These are phyloP conservation scores for Diaporthe sp. DNA, from an alignment of 2,329 filamentous ascomycete genomes.

Conservation along the genomic window DNA sequence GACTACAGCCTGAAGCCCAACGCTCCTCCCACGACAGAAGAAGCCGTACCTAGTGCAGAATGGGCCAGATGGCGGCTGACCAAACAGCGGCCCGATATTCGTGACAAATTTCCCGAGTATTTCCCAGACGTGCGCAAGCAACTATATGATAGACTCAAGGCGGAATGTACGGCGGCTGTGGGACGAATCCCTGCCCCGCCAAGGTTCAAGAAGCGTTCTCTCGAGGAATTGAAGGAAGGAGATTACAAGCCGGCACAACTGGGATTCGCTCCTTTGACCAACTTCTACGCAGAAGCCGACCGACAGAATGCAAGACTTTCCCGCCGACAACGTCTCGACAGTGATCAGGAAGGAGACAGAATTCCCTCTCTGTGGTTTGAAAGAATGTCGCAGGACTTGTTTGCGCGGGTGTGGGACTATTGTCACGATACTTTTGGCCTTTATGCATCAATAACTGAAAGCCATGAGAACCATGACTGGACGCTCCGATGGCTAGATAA, in stretches of 20 bases:
- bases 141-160: background rate
- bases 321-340: slow-evolving; percentile 11
- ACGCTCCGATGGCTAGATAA: slow-evolving; percentile 30
- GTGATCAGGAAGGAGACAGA: slow-evolving; percentile 25
- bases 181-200: background rate
- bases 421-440: slow-evolving; percentile 36
- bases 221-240: slow-evolving; percentile 21
- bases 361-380: slow-evolving; percentile 40
- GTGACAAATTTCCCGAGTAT: slow-evolving; percentile 15
- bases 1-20: slow-evolving; percentile 35
- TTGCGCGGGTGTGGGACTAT: slow-evolving; percentile 39
- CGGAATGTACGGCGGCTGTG: background rate
- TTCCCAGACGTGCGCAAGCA: slow-evolving; percentile 33
- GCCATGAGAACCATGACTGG: slow-evolving; percentile 23
- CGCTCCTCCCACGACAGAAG: slow-evolving; percentile 13
- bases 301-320: slow-evolving; percentile 7
- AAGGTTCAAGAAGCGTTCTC: slow-evolving; percentile 18
- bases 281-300: slow-evolving; percentile 11
- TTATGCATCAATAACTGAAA: background rate
- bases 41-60: slow-evolving; percentile 25
- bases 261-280: slow-evolving; percentile 22
- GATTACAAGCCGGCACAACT: slow-evolving; percentile 18
- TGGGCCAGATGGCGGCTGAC: slow-evolving; percentile 39
- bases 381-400: slow-evolving; percentile 34
- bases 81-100: slow-evolving; percentile 34